Conservation (phyloP, 1,139 yeast species). For the Scheffersomyces cryptocercus region DNA sequence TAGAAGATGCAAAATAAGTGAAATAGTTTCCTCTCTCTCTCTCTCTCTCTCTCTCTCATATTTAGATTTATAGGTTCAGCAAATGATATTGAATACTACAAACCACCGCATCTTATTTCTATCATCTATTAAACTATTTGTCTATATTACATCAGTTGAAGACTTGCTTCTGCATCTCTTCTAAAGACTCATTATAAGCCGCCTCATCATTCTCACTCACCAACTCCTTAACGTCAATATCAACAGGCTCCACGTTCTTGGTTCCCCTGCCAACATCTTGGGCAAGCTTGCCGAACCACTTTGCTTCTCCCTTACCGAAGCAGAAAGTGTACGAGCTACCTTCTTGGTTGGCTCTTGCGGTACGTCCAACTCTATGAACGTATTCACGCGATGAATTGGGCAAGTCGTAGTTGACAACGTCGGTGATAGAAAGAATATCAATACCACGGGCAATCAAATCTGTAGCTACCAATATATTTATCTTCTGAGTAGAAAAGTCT, state of each 20-base stretch:
- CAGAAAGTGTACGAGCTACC: constrained; percentile 76
- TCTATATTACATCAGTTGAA: constrained; percentile 1
- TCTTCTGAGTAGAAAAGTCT: constrained; percentile 52
- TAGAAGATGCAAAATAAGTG: neutral
- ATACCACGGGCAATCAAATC: constrained; percentile 96
- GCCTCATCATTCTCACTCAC: constrained; percentile 27
- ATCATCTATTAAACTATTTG: no score
- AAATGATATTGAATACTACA: neutral
- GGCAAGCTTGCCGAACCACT: constrained; percentile 60
- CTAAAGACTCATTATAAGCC: constrained; percentile 26
- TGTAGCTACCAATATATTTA: constrained; percentile 73
- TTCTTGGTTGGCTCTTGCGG: constrained; percentile 82
- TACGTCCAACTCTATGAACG: constrained; percentile 94
- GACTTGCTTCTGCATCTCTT: constrained; percentile 26
- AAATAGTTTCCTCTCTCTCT: no score
- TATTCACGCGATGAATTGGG: constrained; percentile 90
- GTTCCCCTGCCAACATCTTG: constrained; percentile 38
- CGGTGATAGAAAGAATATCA: constrained; percentile 69
- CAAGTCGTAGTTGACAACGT: constrained; percentile 85
- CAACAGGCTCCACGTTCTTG: constrained; percentile 23
- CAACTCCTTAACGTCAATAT: constrained; percentile 18
- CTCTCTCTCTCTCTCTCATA: neutral
- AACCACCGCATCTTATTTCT: no score
- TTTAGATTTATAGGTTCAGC: neutral
- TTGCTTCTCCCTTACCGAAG: constrained; percentile 74